Evolutionary conservation across 2,329 filamentous ascomycete genomes (phyloP).

Genomic region (Trichophyton benhamiae): DNA sequence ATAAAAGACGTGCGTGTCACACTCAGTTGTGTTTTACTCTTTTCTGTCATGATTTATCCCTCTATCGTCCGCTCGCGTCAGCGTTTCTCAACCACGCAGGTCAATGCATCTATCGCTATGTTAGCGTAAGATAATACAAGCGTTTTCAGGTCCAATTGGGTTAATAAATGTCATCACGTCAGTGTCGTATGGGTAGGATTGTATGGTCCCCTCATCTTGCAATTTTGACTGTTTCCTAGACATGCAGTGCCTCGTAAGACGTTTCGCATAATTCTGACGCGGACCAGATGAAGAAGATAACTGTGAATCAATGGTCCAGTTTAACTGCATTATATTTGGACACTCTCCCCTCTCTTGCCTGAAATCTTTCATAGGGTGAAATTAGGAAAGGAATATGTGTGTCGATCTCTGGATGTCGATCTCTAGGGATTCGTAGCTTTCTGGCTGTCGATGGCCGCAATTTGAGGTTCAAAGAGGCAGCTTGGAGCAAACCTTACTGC

Average conservation of each 20-base stretch:
- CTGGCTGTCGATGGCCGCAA: too few species aligned
- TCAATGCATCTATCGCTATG: background rate
- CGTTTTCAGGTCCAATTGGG: background rate
- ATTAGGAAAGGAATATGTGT: background rate
- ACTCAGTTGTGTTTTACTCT: background rate
- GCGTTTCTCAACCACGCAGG: background rate
- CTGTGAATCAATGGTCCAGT: background rate
- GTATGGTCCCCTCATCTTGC: background rate
- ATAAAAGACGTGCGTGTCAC: background rate
- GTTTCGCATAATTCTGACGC: background rate
- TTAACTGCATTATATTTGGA: background rate
- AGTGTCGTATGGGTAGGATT: background rate
- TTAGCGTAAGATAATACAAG: background rate
- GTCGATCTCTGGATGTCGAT: background rate
- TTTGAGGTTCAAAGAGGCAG: too few species aligned
- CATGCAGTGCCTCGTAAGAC: background rate
- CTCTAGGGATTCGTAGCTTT: too few species aligned
- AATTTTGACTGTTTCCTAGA: background rate
- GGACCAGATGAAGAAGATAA: background rate
- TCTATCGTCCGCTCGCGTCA: background rate
- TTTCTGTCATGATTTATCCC: background rate
- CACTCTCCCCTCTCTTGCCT: background rate
- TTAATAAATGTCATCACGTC: background rate
- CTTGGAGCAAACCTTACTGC: too few species aligned
- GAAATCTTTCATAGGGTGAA: too few species aligned